These are phyloP conservation scores for Oemleria cerasiformis DNA, from an alignment of 306 rosid species.

Conservation along the genomic window DNA sequence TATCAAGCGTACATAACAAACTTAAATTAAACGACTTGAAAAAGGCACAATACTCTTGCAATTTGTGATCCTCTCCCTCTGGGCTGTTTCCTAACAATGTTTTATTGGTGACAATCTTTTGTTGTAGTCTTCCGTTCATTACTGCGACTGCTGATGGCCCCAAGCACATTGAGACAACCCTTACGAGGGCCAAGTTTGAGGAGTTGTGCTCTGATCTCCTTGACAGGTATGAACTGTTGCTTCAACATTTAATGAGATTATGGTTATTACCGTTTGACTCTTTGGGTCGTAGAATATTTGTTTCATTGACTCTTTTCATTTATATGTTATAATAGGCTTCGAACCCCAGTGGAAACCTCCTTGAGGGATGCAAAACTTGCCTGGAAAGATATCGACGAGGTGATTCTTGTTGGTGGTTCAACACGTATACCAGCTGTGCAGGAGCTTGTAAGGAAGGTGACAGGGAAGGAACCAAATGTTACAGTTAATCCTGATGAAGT, in stretches of 20 bases:
- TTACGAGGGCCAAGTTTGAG: conserved; percentile 89
- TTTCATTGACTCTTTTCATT: neutral
- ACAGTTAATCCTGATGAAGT: conserved; percentile 90
- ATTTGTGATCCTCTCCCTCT: neutral
- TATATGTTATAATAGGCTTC: conserved; percentile 45
- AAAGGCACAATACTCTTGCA: too few relatives aligned
- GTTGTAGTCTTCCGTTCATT: conserved; percentile 83
- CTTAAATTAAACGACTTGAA: too few relatives aligned
- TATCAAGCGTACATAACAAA: too few relatives aligned
- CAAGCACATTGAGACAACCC: conserved; percentile 91
- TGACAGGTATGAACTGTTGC: conserved; percentile 56
- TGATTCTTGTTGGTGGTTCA: conserved; percentile 77
- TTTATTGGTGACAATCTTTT: neutral
- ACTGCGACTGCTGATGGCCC: conserved; percentile 97
- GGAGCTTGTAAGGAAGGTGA: conserved; percentile 72
- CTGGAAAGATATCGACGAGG: conserved; percentile 79
- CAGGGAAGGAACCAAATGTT: conserved; percentile 74
- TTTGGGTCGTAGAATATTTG: neutral
- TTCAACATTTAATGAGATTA: neutral
- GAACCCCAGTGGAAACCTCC: conserved; percentile 80
- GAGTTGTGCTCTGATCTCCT: conserved; percentile 90
- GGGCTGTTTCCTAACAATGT: neutral
- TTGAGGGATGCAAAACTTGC: conserved; percentile 97
- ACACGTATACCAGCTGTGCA: conserved; percentile 81
- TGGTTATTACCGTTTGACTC: neutral